These are phyloP conservation scores for Globisporangium rhizosaccharum DNA, from an alignment of 352 stramenopile genomes.

Conservation along the genomic window DNA sequence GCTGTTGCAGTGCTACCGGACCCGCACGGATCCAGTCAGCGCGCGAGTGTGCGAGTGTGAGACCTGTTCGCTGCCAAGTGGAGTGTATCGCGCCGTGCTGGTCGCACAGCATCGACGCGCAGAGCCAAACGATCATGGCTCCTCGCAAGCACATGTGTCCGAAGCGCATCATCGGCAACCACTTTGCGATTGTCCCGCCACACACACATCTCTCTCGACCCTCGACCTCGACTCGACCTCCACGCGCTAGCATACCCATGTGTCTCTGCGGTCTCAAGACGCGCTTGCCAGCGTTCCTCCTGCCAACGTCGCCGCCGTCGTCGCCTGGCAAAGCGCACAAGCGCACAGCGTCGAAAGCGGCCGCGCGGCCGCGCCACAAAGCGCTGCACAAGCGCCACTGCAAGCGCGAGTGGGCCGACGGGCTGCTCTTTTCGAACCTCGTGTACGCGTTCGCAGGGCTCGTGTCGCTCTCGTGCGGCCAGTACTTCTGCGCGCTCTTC, in stretches of 20 bases:
- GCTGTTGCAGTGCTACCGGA: neutral
- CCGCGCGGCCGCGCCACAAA: slow-evolving; percentile 28
- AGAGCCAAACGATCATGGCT: neutral
- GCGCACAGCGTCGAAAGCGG: slow-evolving; percentile 18
- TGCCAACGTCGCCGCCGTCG: slow-evolving; percentile 10
- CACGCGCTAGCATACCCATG: slow-evolving; percentile 12
- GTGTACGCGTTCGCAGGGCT: slow-evolving; percentile 67
- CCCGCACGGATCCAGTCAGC: neutral
- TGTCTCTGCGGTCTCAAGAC: slow-evolving; percentile 29
- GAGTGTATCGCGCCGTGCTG: neutral
- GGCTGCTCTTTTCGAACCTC: slow-evolving; percentile 77
- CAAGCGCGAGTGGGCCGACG: slow-evolving; percentile 66
- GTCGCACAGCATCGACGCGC: neutral
- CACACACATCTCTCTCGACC: neutral
- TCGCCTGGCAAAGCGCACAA: slow-evolving; percentile 23
- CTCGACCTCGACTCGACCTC: neutral
- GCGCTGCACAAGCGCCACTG: slow-evolving; percentile 19
- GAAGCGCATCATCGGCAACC: neutral
- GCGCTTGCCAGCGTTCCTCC: slow-evolving; percentile 14
- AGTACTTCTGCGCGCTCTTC: slow-evolving; percentile 69
- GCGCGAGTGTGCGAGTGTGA: no score
- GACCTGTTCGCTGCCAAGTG: no score
- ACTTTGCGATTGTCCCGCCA: slow-evolving; percentile 2
- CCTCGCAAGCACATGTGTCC: no score
- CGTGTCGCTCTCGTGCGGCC: slow-evolving; percentile 62